Conservation (phyloP, 2,329 filamentous ascomycete species). For the Aspergillus sp. region DNA sequence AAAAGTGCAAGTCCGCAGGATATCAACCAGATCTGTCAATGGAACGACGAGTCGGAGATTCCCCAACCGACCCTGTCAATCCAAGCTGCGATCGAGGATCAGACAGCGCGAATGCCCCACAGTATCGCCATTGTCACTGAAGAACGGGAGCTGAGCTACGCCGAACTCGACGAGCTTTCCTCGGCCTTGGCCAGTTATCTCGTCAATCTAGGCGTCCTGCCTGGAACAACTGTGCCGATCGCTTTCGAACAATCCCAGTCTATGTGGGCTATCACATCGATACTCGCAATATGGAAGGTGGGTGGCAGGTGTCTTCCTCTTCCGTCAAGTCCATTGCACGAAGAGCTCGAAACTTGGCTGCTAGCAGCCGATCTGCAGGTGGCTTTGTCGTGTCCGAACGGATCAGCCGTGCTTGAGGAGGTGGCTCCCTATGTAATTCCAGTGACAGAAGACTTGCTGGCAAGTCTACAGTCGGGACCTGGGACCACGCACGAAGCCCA, state of each 20-base stretch:
- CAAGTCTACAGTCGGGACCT: not conserved
- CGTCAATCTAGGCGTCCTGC: constrained; percentile 32
- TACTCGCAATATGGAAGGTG: constrained; percentile 35
- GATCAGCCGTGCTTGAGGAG: not conserved
- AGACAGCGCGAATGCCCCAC: constrained; percentile 28
- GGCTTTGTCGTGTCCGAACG: constrained; percentile 43
- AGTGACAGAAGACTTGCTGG: not conserved
- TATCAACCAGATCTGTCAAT: constrained; percentile 31
- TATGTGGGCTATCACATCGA: constrained; percentile 34
- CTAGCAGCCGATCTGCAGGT: constrained; percentile 43
- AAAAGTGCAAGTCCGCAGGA: constrained; percentile 41
- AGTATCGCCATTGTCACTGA: constrained; percentile 34
- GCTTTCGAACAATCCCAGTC: constrained; percentile 33
- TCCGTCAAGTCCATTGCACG: constrained; percentile 37
- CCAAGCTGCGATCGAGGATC: constrained; percentile 33
- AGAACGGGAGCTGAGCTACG: constrained; percentile 41
- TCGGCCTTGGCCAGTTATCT: constrained; percentile 38
- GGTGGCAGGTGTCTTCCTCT: constrained; percentile 41
- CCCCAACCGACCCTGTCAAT: constrained; percentile 31
- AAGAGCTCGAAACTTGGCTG: constrained; percentile 43
- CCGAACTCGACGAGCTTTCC: constrained; percentile 38
- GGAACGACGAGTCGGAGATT: constrained; percentile 32
- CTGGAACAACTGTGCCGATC: constrained; percentile 32
- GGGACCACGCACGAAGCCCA: constrained; percentile 5
- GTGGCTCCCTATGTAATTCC: not conserved